These are phyloP conservation scores for Stagonosporopsis cucurbitacearum DNA, from an alignment of 2,329 filamentous ascomycete genomes.

Conservation along the genomic window DNA sequence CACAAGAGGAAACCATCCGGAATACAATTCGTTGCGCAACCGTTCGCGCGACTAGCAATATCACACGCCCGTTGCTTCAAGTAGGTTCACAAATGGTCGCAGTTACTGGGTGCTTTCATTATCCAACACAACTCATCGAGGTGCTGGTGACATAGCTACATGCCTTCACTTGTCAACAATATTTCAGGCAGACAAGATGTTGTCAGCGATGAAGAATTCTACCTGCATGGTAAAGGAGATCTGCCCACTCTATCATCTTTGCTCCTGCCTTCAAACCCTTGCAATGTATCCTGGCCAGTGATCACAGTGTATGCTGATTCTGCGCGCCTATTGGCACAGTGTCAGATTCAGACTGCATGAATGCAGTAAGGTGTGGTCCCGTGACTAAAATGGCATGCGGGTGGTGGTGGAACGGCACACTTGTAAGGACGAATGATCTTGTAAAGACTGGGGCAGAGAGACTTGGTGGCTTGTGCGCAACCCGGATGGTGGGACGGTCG, in stretches of 20 bases:
- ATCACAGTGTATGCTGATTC: slow-evolving; percentile 21
- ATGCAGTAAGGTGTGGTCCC: slow-evolving; percentile 35
- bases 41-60: neutral
- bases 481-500: slow-evolving; percentile 38
- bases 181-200: neutral
- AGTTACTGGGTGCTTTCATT: neutral
- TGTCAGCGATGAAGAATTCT: neutral
- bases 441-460: slow-evolving; percentile 34
- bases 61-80: neutral
- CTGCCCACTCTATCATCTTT: neutral
- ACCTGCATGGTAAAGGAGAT: neutral
- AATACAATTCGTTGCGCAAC: neutral
- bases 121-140: neutral
- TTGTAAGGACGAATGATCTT: slow-evolving; percentile 37
- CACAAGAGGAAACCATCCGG: neutral
- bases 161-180: neutral
- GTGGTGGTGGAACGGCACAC: slow-evolving; percentile 32
- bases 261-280: slow-evolving; percentile 23
- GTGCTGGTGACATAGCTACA: too few relatives aligned
- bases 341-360: slow-evolving; percentile 18
- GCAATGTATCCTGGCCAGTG: slow-evolving; percentile 34
- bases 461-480: slow-evolving; percentile 37
- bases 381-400: slow-evolving; percentile 40
- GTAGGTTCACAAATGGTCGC: neutral
- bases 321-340: slow-evolving; percentile 35